Conservation (phyloP, 192 early-diverging fungal genomes). For the Gigaspora rosea region DNA sequence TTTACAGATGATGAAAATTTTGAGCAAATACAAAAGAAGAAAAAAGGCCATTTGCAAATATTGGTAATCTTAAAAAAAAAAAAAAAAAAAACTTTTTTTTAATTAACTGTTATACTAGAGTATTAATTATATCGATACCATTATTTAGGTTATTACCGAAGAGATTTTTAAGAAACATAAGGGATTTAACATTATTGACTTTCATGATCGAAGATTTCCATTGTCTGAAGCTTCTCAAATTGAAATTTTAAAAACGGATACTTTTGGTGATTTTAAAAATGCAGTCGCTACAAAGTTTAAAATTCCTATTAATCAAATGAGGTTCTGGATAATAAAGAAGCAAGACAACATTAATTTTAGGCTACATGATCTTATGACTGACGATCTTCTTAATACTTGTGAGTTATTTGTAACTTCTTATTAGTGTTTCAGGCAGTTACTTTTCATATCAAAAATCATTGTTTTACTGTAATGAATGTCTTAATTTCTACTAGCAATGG, state of each 20-base stretch:
- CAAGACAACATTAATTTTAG: slow-evolving; percentile 86
- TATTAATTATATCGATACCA: too few relatives aligned
- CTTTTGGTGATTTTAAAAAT: slow-evolving; percentile 54
- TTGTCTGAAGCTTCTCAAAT: slow-evolving; percentile 33
- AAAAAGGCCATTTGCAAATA: too few relatives aligned
- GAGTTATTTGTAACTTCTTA: slow-evolving; percentile 22
- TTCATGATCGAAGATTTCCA: slow-evolving; percentile 52
- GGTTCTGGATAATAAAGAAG: slow-evolving; percentile 85
- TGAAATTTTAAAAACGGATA: slow-evolving; percentile 37
- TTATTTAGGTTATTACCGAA: too few relatives aligned
- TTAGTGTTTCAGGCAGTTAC: too few relatives aligned
- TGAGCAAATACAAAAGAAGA: too few relatives aligned
- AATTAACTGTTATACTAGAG: too few relatives aligned
- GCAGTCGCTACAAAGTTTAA: slow-evolving; percentile 50
- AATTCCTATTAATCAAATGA: slow-evolving; percentile 55
- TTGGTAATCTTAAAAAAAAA: too few relatives aligned
- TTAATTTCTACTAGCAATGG: slow-evolving; percentile 37
- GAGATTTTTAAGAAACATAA: too few relatives aligned
- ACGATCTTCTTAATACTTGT: slow-evolving; percentile 41
- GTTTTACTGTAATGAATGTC: too few relatives aligned
- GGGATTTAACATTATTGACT: slow-evolving; percentile 83
- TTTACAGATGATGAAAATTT: too few relatives aligned
- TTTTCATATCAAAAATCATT: too few relatives aligned
- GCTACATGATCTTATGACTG: slow-evolving; percentile 68
- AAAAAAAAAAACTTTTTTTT: too few relatives aligned